A percentile compares a stretch with the other conserved stretches of the same genome.
Conservation (phyloP, 768 basidiomycete species). For the Mycena latifolia region DNA sequence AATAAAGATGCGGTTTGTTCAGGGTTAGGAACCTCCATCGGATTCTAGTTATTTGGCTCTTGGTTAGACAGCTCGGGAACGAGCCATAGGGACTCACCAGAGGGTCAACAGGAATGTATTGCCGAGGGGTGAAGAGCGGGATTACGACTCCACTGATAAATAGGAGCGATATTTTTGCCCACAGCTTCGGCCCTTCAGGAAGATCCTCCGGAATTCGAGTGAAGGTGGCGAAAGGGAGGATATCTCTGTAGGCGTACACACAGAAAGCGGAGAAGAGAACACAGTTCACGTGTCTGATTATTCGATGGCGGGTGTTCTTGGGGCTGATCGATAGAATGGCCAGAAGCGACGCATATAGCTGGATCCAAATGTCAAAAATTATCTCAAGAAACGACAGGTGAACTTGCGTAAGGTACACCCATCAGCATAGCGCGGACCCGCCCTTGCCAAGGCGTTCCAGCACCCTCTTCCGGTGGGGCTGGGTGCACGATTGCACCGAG, state of each 20-base stretch:
- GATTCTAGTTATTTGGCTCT: conserved; percentile 3
- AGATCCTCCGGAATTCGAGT: conserved; percentile 59
- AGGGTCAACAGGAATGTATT: conserved; percentile 70
- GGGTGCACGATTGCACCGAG: conserved; percentile 49
- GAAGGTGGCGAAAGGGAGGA: conserved; percentile 71
- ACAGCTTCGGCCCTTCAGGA: conserved; percentile 59
- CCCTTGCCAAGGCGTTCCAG: no score
- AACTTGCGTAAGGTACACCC: conserved; percentile 29
- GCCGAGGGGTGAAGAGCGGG: conserved; percentile 66
- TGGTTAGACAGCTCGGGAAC: not conserved
- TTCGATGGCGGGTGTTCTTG: conserved; percentile 48
- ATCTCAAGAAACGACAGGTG: not conserved
- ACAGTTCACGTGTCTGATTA: conserved; percentile 58
- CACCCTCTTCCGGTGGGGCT: conserved; percentile 25
- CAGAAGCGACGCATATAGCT: conserved; percentile 56
- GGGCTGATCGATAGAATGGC: conserved; percentile 54
- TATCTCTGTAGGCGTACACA: conserved; percentile 66
- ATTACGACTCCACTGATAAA: conserved; percentile 58
- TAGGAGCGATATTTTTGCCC: conserved; percentile 64
- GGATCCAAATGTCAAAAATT: conserved; percentile 33
- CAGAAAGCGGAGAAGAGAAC: conserved; percentile 60
- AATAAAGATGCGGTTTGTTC: conserved; percentile 66
- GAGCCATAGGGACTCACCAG: conserved; percentile 41
- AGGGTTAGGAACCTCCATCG: conserved; percentile 41
- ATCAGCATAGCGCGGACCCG: conserved; percentile 8